These are phyloP conservation scores for Exophiala sp. DNA, from an alignment of 2,329 filamentous ascomycete species.

Conservation along the genomic window DNA sequence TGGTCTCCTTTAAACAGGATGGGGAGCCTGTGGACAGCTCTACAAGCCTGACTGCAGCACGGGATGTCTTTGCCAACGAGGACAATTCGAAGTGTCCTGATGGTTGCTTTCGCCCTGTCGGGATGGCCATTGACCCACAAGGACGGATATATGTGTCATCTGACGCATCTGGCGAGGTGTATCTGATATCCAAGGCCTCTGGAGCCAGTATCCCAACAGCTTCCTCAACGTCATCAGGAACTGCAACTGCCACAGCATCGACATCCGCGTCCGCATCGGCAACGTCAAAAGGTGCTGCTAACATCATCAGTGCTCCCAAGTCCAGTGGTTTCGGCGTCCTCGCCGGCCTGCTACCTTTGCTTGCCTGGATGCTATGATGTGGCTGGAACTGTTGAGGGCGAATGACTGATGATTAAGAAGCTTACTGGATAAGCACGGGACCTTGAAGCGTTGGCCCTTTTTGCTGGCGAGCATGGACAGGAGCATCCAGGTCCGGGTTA, in stretches of 20 bases:
- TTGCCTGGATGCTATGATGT: not conserved
- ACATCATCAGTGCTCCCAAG: too few species aligned
- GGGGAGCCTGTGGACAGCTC: slow-evolving; percentile 44
- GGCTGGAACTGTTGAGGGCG: not conserved
- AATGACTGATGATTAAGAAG: too few species aligned
- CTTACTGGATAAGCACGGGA: too few species aligned
- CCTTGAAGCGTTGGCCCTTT: not conserved
- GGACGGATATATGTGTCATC: slow-evolving; percentile 35
- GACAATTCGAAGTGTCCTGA: slow-evolving; percentile 31
- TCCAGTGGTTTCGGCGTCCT: too few species aligned
- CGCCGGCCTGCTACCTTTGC: not conserved
- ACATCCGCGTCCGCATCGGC: not conserved
- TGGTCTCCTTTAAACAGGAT: slow-evolving; percentile 43
- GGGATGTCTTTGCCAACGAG: slow-evolving; percentile 32
- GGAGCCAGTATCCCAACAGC: slow-evolving; percentile 3
- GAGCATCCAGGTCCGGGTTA: not conserved
- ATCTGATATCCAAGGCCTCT: slow-evolving; percentile 22
- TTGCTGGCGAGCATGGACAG: not conserved
- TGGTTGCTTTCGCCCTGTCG: slow-evolving; percentile 35
- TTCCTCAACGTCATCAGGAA: slow-evolving; percentile 9
- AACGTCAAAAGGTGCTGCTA: not conserved
- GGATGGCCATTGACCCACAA: slow-evolving; percentile 33
- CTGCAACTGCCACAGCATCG: slow-evolving; percentile 1
- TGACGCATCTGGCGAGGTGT: slow-evolving; percentile 33
- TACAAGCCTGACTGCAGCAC: slow-evolving; percentile 33